These are phyloP conservation scores for Botrytis fragariae DNA, from an alignment of 2,329 filamentous ascomycete genomes.

Conservation along the genomic window DNA sequence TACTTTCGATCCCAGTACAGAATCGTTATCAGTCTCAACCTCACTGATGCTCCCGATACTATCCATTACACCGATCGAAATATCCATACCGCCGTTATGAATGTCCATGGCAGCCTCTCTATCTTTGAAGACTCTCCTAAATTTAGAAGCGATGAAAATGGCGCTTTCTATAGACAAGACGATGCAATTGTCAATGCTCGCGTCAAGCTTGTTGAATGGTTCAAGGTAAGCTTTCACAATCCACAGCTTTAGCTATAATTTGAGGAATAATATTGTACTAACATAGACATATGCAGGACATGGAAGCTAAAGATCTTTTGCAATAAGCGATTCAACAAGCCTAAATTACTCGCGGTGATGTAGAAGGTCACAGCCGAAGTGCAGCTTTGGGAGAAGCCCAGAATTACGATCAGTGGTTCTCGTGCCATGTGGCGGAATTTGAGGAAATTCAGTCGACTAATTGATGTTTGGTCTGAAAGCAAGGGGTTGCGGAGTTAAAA, in stretches of 20 bases:
- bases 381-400: fast-evolving
- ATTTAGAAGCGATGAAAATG: not conserved
- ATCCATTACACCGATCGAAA: not conserved
- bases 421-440: fast-evolving
- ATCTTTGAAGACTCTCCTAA: not conserved
- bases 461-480: too few species aligned
- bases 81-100: not conserved
- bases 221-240: not conserved
- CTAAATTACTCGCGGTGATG: not conserved
- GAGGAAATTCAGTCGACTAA: not conserved
- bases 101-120: not conserved
- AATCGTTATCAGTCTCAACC: not conserved
- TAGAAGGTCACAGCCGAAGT: fast-evolving
- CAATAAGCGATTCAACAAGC: not conserved
- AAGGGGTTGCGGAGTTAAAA: too few species aligned
- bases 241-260: not conserved
- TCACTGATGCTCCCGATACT: not conserved
- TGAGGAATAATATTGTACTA: not conserved
- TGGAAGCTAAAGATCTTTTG: not conserved
- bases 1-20: not conserved
- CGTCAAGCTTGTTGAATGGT: not conserved
- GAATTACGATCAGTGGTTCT: not conserved
- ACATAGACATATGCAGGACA: not conserved
- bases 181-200: not conserved
- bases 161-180: not conserved